Conservation (phyloP, 2,329 filamentous ascomycete species). For the Plectosphaerella sp. region DNA sequence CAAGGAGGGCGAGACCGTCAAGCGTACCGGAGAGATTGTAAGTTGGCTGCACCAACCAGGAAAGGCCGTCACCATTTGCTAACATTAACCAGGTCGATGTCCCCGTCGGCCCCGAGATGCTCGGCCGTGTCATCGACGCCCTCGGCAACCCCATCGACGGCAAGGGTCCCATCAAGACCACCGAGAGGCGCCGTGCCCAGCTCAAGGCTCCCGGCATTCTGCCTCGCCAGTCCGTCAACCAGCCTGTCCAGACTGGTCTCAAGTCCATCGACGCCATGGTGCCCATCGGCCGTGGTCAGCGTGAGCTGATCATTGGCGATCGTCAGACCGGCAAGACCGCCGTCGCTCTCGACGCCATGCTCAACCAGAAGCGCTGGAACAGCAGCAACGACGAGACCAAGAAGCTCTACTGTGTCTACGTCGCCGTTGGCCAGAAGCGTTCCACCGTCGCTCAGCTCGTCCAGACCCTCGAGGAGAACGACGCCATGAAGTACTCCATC, state of each 20-base stretch:
- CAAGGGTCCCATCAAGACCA: conserved; percentile 94
- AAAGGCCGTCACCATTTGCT: conserved; percentile 10
- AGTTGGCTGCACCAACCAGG: conserved; percentile 32
- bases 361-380: conserved; percentile 99
- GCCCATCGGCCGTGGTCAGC: conserved; percentile 98
- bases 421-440: conserved; percentile 98
- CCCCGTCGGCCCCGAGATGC: conserved; percentile 85
- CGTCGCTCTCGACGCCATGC: conserved; percentile 93
- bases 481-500: conserved; percentile 97
- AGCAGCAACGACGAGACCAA: conserved; percentile 77
- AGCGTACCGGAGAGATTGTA: conserved; percentile 99
- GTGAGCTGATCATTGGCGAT: conserved; percentile 99
- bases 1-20: conserved; percentile 98
- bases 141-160: conserved; percentile 99
- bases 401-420: conserved; percentile 99
- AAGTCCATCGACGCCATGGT: conserved; percentile 99
- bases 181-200: conserved; percentile 91
- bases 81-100: conserved; percentile 75
- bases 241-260: conserved; percentile 98
- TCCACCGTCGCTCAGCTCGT: conserved; percentile 98
- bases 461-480: conserved; percentile 99
- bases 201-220: conserved; percentile 98
- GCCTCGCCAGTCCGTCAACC: conserved; percentile 92
- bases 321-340: conserved; percentile 99
- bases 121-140: conserved; percentile 97